These are phyloP conservation scores for Clarireedia hainanense DNA, from an alignment of 2,329 filamentous ascomycete genomes.

Conservation along the genomic window DNA sequence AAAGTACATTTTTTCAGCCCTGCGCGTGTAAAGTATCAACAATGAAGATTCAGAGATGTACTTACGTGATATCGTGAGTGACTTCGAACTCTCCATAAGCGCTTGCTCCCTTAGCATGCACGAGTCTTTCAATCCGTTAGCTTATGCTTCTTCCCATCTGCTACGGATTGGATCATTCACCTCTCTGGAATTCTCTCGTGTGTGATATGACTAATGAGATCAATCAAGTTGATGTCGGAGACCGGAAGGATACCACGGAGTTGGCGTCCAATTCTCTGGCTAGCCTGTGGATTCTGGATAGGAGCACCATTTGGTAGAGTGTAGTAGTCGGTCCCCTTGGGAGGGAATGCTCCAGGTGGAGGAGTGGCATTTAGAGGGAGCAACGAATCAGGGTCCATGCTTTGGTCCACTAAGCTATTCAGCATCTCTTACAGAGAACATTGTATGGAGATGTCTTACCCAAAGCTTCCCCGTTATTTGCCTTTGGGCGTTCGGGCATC, in stretches of 20 bases:
- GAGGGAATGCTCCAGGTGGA: background rate
- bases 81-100: slow-evolving; percentile 16
- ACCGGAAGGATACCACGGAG: background rate
- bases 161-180: slow-evolving; percentile 26
- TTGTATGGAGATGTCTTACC: no score
- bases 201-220: background rate
- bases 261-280: background rate
- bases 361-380: no score
- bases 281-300: background rate
- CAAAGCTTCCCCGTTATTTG: no score
- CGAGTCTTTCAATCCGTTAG: slow-evolving; percentile 21
- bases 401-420: no score
- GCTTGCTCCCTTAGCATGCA: slow-evolving; percentile 50
- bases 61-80: slow-evolving; percentile 9
- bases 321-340: background rate
- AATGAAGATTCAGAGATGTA: background rate
- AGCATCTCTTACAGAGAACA: no score
- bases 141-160: background rate
- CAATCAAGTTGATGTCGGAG: background rate
- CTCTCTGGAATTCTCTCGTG: slow-evolving; percentile 9
- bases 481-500: no score
- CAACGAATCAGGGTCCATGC: no score
- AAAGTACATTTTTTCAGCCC: no score
- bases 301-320: background rate
- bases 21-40: no score